Evolutionary conservation across 441 rosid species (phyloP).

Genomic region (Gossypium gossypioides): DNA sequence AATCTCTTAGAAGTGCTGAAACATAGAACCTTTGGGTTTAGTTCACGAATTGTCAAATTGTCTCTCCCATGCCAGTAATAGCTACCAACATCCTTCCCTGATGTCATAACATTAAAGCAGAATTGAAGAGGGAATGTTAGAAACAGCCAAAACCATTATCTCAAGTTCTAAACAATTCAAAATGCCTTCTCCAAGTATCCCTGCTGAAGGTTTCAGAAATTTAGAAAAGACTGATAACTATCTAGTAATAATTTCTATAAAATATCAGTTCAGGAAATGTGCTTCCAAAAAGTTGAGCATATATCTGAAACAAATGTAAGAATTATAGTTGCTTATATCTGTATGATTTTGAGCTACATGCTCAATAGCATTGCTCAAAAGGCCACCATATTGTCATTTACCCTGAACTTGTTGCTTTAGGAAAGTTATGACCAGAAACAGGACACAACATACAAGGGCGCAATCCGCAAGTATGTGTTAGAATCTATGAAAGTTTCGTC

Average conservation of each 20-base stretch:
- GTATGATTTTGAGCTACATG: constrained; percentile 1
- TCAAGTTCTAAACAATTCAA: not conserved
- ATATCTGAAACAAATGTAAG: not conserved
- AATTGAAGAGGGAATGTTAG: not conserved
- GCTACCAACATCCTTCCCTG: constrained; percentile 73
- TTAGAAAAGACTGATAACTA: not conserved
- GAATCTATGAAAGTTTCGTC: not conserved
- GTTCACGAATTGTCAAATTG: constrained; percentile 55
- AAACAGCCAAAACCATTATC: not conserved
- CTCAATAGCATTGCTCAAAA: not conserved
- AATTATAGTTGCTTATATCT: not conserved
- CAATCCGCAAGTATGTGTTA: not conserved
- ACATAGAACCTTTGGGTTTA: constrained; percentile 78
- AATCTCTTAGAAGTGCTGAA: constrained; percentile 17
- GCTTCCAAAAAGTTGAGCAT: not conserved
- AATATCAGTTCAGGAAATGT: not conserved
- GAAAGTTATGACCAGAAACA: not conserved
- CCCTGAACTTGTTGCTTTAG: not conserved
- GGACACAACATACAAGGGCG: not conserved
- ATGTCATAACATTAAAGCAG: constrained; percentile 9
- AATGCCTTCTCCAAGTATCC: not conserved
- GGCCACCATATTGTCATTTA: not conserved
- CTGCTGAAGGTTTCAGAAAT: not conserved
- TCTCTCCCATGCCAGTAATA: constrained; percentile 99
- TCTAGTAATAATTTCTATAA: not conserved